Base-by-base conservation (phyloP, 2,329 filamentous ascomycete genomes). In the Fusarium nisikadoi region DNA sequence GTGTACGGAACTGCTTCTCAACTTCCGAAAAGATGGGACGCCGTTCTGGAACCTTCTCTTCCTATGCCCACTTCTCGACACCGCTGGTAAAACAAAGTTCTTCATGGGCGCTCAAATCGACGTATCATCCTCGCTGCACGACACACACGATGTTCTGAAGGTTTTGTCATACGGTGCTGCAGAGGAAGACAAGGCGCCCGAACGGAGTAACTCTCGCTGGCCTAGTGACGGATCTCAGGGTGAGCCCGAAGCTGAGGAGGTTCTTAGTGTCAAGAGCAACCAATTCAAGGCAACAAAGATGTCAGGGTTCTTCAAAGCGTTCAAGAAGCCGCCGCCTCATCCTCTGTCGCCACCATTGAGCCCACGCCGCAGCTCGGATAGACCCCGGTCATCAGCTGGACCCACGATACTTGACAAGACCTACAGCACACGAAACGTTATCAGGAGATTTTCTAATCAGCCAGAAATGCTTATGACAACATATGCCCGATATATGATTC, bases 21-120 rank as follows among this genome's bases (percentile, higher is more conserved):
- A 88, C 68, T 85, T 86, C 65, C 82, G 82, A 23, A 84, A 86
- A 61, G 84, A 85, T 50, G 86, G 86, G 13, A 81, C 84, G 27
- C 85, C 86, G 0, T 89, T 88, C 71, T 89, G 86, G 86, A 90
- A 90, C 55, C 75, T 90, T 13, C 79, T 90, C 1, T 89, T 87
- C 54, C 78, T 86, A 3, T 84, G 86, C 50, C 88, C 89, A 0
- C 78, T 91, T 2, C 80, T 83, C 29, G 85, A 89, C 63, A 76
- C 79, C 1, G 72, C 81, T 1, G 88, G 88, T 6, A 83, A 83
- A 12, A 77, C 87, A 4, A 81, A 81, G 1, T 89, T 86, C 77
- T 88, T 86, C 72, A 81, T 91, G 20, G 88, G 87, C 2, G 88
- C 84, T 0, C 87, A 90, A 68, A 84, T 90, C 56, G 87, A 91